Evolutionary conservation across 139 green algal species (phyloP).

Genomic region (Tetraselmis striata): DNA sequence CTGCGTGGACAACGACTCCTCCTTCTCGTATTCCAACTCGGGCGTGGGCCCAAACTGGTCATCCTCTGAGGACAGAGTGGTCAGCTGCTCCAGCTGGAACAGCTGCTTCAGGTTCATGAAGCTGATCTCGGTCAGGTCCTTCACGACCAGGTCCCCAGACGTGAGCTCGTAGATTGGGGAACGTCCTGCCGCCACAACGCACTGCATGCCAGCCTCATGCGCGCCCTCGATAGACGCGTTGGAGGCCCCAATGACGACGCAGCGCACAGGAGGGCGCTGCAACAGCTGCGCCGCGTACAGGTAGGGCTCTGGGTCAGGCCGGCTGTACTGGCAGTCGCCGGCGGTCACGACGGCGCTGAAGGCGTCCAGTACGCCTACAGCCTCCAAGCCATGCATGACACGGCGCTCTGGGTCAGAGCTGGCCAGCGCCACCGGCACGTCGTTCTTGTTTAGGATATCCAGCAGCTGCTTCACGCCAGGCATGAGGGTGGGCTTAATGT

Average conservation of each 20-base stretch:
- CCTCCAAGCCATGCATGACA: slow-evolving; percentile 40
- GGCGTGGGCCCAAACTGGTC: background rate
- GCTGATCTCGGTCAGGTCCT: slow-evolving; percentile 63
- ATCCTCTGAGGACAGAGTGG: background rate
- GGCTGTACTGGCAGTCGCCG: slow-evolving; percentile 65
- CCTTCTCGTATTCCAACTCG: background rate
- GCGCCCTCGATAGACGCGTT: slow-evolving; percentile 83
- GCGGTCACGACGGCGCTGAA: slow-evolving; percentile 75
- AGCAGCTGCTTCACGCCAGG: slow-evolving; percentile 57
- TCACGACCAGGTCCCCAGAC: slow-evolving; percentile 83
- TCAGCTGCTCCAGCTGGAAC: slow-evolving; percentile 65
- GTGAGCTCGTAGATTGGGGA: slow-evolving; percentile 81
- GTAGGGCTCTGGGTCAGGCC: slow-evolving; percentile 70
- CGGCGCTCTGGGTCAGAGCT: slow-evolving; percentile 45
- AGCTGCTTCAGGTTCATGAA: slow-evolving; percentile 93
- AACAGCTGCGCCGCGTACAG: slow-evolving; percentile 62
- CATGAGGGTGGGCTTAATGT: slow-evolving; percentile 26
- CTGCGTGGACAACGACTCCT: background rate
- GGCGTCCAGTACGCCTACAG: slow-evolving; percentile 35
- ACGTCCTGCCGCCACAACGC: slow-evolving; percentile 66
- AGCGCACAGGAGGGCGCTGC: slow-evolving; percentile 76
- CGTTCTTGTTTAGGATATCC: slow-evolving; percentile 57
- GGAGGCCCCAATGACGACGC: slow-evolving; percentile 78
- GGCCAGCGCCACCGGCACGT: slow-evolving; percentile 71
- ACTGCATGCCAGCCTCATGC: slow-evolving; percentile 87